phyloP scores from a whole-genome alignment of 148 eudicot genomes.

The Fagopyrum tataricum region DNA sequence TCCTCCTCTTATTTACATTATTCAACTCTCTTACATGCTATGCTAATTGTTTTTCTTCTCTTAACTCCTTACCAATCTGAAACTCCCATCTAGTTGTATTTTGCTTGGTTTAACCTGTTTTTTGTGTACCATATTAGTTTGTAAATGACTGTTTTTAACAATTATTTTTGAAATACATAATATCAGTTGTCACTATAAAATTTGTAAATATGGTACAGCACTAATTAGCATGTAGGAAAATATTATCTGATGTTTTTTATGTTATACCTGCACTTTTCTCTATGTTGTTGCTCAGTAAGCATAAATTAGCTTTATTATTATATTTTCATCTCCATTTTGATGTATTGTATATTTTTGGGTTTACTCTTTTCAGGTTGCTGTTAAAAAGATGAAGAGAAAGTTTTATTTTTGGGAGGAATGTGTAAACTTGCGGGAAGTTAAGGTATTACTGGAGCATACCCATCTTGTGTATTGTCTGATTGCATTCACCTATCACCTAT shows the following conservation, averaged over 20 bases:
- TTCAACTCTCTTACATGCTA: background rate
- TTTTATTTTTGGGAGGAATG: conserved; percentile 92
- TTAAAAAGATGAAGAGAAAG: conserved; percentile 93
- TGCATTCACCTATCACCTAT: background rate
- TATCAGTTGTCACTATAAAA: background rate
- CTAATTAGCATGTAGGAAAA: background rate
- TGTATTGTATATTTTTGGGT: background rate
- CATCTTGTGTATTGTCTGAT: background rate
- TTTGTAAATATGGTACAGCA: background rate
- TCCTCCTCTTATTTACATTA: background rate
- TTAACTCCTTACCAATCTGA: background rate
- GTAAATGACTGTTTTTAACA: background rate
- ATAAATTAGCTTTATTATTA: background rate
- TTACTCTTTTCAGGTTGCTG: conserved; percentile 61
- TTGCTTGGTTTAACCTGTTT: background rate
- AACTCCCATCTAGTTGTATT: background rate
- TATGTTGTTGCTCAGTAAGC: background rate
- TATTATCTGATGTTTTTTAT: background rate
- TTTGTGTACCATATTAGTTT: background rate
- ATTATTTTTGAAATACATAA: background rate
- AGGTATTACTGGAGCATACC: conserved; percentile 36
- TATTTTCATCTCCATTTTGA: background rate
- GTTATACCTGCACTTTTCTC: background rate
- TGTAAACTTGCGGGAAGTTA: conserved; percentile 82
- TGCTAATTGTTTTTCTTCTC: background rate